Conservation (phyloP, 164 flowering plant genomes). For the Warburgia ugandensis region DNA sequence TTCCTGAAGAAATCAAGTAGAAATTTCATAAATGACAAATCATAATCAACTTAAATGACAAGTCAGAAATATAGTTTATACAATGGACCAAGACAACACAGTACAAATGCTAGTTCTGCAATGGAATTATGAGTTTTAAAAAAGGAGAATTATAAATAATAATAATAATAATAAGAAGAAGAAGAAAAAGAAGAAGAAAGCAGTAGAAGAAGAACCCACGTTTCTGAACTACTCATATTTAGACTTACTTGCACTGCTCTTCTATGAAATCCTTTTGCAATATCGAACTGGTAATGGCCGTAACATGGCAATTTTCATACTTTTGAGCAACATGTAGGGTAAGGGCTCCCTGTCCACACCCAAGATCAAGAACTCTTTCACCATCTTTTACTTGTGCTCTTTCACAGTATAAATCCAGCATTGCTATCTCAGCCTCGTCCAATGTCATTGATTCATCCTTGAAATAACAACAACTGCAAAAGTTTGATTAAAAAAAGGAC, state of each 20-base stretch:
- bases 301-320: slow-evolving; percentile 55
- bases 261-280: slow-evolving; percentile 79
- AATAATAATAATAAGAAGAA: no score
- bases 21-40: background rate
- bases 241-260: slow-evolving; percentile 57
- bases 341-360: slow-evolving; percentile 98
- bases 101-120: no score
- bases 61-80: background rate
- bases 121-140: no score
- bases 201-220: no score
- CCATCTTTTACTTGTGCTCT: slow-evolving; percentile 80
- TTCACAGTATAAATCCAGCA: slow-evolving; percentile 85
- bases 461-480: slow-evolving; percentile 82
- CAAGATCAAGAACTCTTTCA: slow-evolving; percentile 84
- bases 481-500: no score
- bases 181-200: no score
- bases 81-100: no score
- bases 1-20: slow-evolving; percentile 32
- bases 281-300: slow-evolving; percentile 84
- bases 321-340: slow-evolving; percentile 73
- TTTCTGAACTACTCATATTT: background rate
- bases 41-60: background rate
- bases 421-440: slow-evolving; percentile 89
- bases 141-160: no score
- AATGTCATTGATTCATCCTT: slow-evolving; percentile 41